Conservation (phyloP, 2,329 filamentous ascomycete species). For the Cucurbitaria berberidis region DNA sequence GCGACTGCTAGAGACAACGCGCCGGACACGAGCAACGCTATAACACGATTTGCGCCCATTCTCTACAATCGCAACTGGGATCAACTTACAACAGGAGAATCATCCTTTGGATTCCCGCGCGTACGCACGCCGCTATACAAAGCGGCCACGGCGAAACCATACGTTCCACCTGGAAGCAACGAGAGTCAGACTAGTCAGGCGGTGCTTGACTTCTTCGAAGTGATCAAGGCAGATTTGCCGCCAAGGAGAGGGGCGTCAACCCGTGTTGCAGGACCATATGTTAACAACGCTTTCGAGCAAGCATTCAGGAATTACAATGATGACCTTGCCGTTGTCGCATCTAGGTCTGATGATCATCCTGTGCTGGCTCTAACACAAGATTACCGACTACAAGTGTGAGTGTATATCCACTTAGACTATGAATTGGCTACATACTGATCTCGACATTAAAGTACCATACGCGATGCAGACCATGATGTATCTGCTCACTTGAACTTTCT, state of each 20-base stretch:
- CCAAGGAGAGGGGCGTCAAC: not conserved
- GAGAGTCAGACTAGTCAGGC: slow-evolving; percentile 3
- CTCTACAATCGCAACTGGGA: slow-evolving; percentile 5
- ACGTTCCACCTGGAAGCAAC: not conserved
- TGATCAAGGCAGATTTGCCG: slow-evolving; percentile 3
- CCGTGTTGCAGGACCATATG: not conserved
- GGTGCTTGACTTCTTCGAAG: slow-evolving; percentile 9
- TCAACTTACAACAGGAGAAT: not conserved
- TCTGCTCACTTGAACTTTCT: slow-evolving; percentile 6
- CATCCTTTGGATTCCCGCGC: slow-evolving; percentile 6
- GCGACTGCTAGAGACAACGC: not conserved
- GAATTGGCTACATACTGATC: not conserved
- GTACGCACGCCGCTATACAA: slow-evolving; percentile 11
- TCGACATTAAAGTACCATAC: not conserved
- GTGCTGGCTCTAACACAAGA: slow-evolving; percentile 4
- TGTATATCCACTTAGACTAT: not conserved
- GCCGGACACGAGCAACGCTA: not conserved
- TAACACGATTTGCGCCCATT: slow-evolving; percentile 5
- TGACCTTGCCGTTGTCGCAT: slow-evolving; percentile 6
- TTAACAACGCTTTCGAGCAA: not conserved
- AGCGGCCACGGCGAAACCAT: not conserved
- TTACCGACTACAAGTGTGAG: slow-evolving; percentile 11
- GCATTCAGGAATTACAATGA: not conserved
- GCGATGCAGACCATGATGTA: not conserved
- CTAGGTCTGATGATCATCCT: not conserved